A percentile compares a stretch with the other conserved stretches of the same genome.
These are phyloP conservation scores for Phytophthora ramorum DNA, from an alignment of 352 stramenopile species.

Conservation along the genomic window DNA sequence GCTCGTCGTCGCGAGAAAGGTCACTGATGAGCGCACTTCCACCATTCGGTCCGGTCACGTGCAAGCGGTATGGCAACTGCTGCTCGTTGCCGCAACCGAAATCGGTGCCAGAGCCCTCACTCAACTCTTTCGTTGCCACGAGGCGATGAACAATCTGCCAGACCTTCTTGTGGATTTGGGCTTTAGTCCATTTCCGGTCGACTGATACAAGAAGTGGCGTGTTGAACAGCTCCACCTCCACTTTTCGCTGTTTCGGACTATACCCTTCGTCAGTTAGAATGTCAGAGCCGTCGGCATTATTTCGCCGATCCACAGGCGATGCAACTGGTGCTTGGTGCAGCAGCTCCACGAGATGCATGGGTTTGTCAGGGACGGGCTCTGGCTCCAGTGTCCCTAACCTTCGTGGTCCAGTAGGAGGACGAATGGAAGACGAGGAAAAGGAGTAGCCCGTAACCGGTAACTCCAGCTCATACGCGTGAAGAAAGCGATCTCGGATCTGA, in stretches of 20 bases:
- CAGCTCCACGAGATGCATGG: slow-evolving; percentile 74
- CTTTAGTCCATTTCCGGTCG: slow-evolving; percentile 61
- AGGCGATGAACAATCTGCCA: slow-evolving; percentile 83
- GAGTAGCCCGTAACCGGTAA: slow-evolving; percentile 65
- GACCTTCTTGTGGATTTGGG: slow-evolving; percentile 80
- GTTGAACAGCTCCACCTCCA: slow-evolving; percentile 84
- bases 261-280: slow-evolving; percentile 42
- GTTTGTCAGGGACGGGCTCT: slow-evolving; percentile 38
- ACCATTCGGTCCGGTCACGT: slow-evolving; percentile 64
- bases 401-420: slow-evolving; percentile 32
- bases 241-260: slow-evolving; percentile 65
- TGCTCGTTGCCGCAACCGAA: slow-evolving; percentile 49
- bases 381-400: slow-evolving; percentile 32
- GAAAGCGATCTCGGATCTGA: slow-evolving; percentile 50
- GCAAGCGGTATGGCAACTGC: slow-evolving; percentile 68
- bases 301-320: slow-evolving; percentile 58
- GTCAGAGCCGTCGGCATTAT: slow-evolving; percentile 33
- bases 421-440: slow-evolving; percentile 69
- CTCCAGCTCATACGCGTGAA: slow-evolving; percentile 93
- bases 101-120: slow-evolving; percentile 21
- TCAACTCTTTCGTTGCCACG: slow-evolving; percentile 42
- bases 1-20: slow-evolving; percentile 53
- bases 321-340: slow-evolving; percentile 71
- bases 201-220: slow-evolving; percentile 80
- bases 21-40: slow-evolving; percentile 54